These are phyloP conservation scores for Kokia cookei DNA, from an alignment of 441 rosid genomes.

Conservation along the genomic window DNA sequence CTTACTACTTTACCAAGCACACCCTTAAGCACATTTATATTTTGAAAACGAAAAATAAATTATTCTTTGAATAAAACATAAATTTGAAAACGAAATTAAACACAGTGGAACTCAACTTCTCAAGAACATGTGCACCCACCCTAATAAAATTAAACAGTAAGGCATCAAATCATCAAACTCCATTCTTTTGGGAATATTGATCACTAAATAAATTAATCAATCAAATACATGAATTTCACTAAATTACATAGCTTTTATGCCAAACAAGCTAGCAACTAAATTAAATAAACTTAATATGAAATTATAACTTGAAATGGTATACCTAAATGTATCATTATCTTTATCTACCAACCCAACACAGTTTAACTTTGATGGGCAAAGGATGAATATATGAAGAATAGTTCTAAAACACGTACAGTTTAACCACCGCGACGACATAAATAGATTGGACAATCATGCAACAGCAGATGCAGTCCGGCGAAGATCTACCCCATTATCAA, in stretches of 20 bases:
- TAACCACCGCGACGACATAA: neutral
- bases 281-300: constrained; percentile 21
- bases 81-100: no score
- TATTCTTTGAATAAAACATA: neutral
- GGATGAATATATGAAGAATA: neutral
- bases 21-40: no score
- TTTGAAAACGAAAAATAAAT: neutral
- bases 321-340: constrained; percentile 18
- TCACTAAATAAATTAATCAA: constrained; percentile 6
- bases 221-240: constrained; percentile 20
- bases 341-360: constrained; percentile 21
- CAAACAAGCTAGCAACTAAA: constrained; percentile 13
- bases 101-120: neutral
- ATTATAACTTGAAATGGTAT: constrained; percentile 19
- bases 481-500: constrained; percentile 47
- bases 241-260: constrained; percentile 16
- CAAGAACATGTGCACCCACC: constrained; percentile 6
- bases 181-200: constrained; percentile 4
- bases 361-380: neutral
- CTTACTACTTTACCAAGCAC: no score
- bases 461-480: constrained; percentile 87
- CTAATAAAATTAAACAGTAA: neutral
- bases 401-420: neutral
- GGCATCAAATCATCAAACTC: neutral
- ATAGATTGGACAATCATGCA: constrained; percentile 23